These are phyloP conservation scores for Cylindricascospora bacillispora DNA, from an alignment of 1,139 yeast species.

Conservation along the genomic window DNA sequence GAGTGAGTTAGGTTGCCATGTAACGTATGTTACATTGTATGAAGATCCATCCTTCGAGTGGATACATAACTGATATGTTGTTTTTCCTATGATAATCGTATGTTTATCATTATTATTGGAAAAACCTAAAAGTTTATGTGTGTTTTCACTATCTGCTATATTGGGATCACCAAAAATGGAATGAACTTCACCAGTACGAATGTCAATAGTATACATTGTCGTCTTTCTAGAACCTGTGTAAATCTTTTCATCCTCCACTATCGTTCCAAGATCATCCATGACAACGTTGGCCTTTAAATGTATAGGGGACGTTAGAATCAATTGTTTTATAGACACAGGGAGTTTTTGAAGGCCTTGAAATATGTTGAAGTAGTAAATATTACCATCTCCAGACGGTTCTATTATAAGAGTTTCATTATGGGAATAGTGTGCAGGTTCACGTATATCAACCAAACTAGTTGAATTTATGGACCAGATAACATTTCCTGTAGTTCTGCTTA, in stretches of 20 bases:
- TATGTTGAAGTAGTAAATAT: constrained; percentile 74
- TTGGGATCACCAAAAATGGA: constrained; percentile 49
- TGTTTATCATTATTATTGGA: constrained; percentile 11
- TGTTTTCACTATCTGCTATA: constrained; percentile 2
- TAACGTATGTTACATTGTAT: constrained; percentile 81
- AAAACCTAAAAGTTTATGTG: too few relatives aligned
- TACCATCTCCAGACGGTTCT: constrained; percentile 83
- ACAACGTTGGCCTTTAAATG: constrained; percentile 33
- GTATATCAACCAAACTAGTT: constrained; percentile 22
- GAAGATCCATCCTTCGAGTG: constrained; percentile 54
- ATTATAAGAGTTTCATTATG: constrained; percentile 53
- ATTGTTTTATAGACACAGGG: constrained; percentile 68
- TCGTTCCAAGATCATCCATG: constrained; percentile 26
- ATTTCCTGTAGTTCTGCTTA: constrained; percentile 66
- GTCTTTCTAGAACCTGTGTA: constrained; percentile 81
- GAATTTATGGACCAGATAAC: constrained; percentile 64
- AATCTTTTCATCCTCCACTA: constrained; percentile 64
- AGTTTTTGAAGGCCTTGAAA: constrained; percentile 63
- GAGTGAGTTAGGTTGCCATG: constrained; percentile 89
- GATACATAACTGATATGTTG: constrained; percentile 46
- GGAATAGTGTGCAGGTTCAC: constrained; percentile 11
- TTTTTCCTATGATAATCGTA: constrained; percentile 27
- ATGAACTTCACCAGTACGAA: constrained; percentile 64
- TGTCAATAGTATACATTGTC: constrained; percentile 61
- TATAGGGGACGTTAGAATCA: constrained; percentile 77